Conservation (phyloP, 1,284 basidiomycete genomes). For the Heterobasidion parviporum region DNA sequence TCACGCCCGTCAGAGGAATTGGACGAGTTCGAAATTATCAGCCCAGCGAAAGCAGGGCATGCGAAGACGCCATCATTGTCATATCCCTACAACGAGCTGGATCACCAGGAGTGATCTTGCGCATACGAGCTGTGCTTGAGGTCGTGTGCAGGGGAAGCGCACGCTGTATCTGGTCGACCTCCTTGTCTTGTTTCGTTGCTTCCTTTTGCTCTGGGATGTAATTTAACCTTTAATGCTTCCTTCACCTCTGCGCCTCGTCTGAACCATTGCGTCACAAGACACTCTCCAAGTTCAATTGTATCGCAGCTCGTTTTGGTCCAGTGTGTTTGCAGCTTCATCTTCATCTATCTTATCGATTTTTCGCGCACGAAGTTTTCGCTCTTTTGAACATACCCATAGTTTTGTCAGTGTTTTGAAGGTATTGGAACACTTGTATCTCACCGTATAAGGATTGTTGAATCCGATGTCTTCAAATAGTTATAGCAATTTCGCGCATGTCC, state of each 20-base stretch:
- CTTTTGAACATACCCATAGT: background rate
- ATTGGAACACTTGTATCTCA: no score
- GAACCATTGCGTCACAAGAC: background rate
- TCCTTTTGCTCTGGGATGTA: background rate
- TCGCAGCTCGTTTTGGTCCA: no score
- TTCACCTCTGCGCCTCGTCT: background rate
- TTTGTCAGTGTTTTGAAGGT: background rate
- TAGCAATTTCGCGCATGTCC: background rate
- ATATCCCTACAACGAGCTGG: slow-evolving; percentile 33
- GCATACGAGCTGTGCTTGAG: background rate
- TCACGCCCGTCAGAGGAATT: slow-evolving; percentile 23
- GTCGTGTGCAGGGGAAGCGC: background rate
- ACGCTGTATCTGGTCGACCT: background rate
- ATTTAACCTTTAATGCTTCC: background rate
- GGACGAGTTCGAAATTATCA: slow-evolving; percentile 28
- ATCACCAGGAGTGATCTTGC: slow-evolving; percentile 16
- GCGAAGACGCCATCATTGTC: slow-evolving; percentile 18
- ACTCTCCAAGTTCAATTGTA: no score
- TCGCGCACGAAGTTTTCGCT: background rate
- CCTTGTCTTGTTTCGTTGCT: background rate
- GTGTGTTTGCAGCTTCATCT: background rate
- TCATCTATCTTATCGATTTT: background rate
- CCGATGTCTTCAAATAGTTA: background rate
- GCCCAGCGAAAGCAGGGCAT: slow-evolving; percentile 14
- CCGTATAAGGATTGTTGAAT: no score